A percentile compares a stretch with the other conserved stretches of the same genome.
Conservation (phyloP, 768 basidiomycete species). For the Brasilioporus rufonigricans region DNA sequence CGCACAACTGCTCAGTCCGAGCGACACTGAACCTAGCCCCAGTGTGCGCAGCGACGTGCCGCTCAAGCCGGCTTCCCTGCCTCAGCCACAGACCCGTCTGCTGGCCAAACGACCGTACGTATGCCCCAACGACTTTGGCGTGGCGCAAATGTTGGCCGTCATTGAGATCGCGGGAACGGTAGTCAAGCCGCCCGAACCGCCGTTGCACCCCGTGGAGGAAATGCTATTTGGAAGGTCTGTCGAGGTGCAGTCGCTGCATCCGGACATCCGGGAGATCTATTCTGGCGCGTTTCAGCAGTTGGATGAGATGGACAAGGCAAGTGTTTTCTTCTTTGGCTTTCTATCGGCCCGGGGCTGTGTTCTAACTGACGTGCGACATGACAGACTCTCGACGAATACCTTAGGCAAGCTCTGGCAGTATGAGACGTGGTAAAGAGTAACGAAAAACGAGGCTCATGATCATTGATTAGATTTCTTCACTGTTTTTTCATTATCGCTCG, state of each 20-base stretch:
- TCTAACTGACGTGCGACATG: neutral
- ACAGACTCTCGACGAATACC: slow-evolving; percentile 32
- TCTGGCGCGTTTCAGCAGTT: slow-evolving; percentile 66
- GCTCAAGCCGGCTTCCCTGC: slow-evolving; percentile 25
- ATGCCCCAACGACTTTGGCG: slow-evolving; percentile 83
- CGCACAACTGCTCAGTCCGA: slow-evolving; percentile 29
- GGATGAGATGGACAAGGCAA: slow-evolving; percentile 79
- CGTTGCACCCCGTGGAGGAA: slow-evolving; percentile 68
- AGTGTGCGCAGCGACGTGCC: slow-evolving; percentile 7
- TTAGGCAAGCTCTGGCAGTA: slow-evolving; percentile 21
- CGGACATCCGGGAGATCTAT: slow-evolving; percentile 69
- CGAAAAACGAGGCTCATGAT: neutral
- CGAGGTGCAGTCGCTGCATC: slow-evolving; percentile 64
- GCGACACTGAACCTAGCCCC: slow-evolving; percentile 11
- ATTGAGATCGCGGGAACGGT: slow-evolving; percentile 64
- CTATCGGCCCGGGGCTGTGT: no score
- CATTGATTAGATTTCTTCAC: neutral
- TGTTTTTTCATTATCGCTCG: neutral
- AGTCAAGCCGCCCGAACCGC: slow-evolving; percentile 33
- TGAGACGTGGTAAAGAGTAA: neutral
- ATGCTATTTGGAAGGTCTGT: slow-evolving; percentile 67
- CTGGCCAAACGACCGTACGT: slow-evolving; percentile 46
- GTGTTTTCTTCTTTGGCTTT: neutral
- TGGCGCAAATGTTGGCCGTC: slow-evolving; percentile 82
- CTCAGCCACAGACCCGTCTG: neutral